Evolutionary conservation across 768 basidiomycete species (phyloP).

Genomic region (Tricholoma saponaceum): DNA sequence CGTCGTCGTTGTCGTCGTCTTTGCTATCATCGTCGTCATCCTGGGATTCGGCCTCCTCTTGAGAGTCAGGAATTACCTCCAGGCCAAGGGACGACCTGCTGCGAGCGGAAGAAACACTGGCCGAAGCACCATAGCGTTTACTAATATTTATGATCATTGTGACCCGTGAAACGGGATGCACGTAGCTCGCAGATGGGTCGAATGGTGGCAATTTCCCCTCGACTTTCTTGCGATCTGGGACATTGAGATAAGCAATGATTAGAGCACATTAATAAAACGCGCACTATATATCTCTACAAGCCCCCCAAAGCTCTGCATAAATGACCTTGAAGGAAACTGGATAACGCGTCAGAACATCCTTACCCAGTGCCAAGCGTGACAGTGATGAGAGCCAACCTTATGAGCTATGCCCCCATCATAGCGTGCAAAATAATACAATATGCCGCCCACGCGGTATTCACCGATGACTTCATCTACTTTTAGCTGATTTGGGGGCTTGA

Average conservation of each 20-base stretch:
- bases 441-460: constrained; percentile 37
- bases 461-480: constrained; percentile 50
- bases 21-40: constrained; percentile 12
- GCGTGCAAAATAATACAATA: constrained; percentile 59
- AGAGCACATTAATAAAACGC: constrained; percentile 15
- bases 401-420: constrained; percentile 53
- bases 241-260: constrained; percentile 1
- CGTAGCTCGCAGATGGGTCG: constrained; percentile 53
- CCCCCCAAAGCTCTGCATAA: constrained; percentile 34
- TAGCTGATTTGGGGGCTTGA: constrained; percentile 29
- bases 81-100: constrained; percentile 20
- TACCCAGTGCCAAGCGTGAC: constrained; percentile 2
- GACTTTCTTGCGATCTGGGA: constrained; percentile 43
- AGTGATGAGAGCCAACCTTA: constrained; percentile 36
- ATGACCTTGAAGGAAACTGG: constrained; percentile 40
- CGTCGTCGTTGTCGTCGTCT: constrained; percentile 27
- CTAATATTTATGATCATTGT: constrained; percentile 31
- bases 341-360: constrained; percentile 22
- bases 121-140: constrained; percentile 15
- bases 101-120: constrained; percentile 23
- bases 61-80: constrained; percentile 28
- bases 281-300: constrained; percentile 56
- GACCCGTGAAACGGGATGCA: constrained; percentile 60
- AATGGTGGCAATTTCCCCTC: constrained; percentile 45
- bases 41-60: constrained; percentile 27